Conservation (phyloP, 768 basidiomycete genomes). For the Tremella fuciformis region DNA sequence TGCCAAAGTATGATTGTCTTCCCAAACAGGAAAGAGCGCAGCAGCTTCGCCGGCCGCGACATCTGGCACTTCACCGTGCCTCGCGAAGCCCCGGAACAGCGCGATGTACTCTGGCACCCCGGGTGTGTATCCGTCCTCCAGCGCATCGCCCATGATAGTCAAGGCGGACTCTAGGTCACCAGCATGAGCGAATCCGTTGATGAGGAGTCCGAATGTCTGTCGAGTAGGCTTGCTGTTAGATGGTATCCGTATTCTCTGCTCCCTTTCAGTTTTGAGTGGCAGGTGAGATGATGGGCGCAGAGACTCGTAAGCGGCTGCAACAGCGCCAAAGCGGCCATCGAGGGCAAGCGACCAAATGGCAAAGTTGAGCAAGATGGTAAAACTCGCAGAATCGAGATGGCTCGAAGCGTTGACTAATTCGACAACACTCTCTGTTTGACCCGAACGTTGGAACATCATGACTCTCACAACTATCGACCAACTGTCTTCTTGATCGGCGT, state of each 20-base stretch:
- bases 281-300: neutral
- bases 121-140: conserved; percentile 30
- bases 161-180: conserved; percentile 36
- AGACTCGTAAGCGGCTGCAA: neutral
- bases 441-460: conserved; percentile 22
- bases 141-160: conserved; percentile 36
- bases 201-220: conserved; percentile 33
- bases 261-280: neutral
- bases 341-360: neutral
- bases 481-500: conserved; percentile 14
- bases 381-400: conserved; percentile 16
- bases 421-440: neutral
- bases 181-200: conserved; percentile 25
- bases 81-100: conserved; percentile 46
- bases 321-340: neutral
- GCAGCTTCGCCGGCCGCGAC: neutral
- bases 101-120: conserved; percentile 33
- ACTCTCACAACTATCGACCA: conserved; percentile 23
- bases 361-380: neutral
- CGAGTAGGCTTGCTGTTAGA: conserved; percentile 12
- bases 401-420: neutral
- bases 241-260: conserved; percentile 11
- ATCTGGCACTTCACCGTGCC: conserved; percentile 24
- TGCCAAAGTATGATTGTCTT: neutral
- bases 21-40: neutral